Evolutionary conservation across 768 basidiomycete genomes (phyloP).

Genomic region (Suillus sp.): DNA sequence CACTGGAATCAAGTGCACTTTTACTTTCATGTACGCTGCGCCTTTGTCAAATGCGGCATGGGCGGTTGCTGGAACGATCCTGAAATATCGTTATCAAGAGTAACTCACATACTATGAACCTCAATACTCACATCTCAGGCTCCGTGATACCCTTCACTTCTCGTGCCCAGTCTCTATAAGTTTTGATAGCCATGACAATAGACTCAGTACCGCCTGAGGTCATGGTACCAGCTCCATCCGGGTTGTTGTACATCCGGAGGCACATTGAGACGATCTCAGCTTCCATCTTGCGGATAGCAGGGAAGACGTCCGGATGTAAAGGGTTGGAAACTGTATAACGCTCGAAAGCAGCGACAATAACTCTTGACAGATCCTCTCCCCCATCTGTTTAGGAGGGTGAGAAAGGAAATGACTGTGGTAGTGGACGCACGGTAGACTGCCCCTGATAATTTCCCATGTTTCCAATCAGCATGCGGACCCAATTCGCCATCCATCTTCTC

Average conservation of each 20-base stretch:
- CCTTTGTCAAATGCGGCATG: constrained; percentile 98
- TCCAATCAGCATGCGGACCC: constrained; percentile 53
- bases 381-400: constrained; percentile 55
- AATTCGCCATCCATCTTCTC: constrained; percentile 71
- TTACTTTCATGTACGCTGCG: constrained; percentile 84
- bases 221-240: constrained; percentile 86
- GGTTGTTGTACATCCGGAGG: constrained; percentile 81
- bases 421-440: constrained; percentile 77
- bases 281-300: constrained; percentile 95
- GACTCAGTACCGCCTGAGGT: constrained; percentile 96
- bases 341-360: constrained; percentile 80
- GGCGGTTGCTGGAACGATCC: constrained; percentile 80
- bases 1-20: constrained; percentile 85
- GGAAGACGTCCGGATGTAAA: constrained; percentile 92
- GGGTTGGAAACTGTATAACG: constrained; percentile 88
- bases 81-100: constrained; percentile 32
- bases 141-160: constrained; percentile 83
- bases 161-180: constrained; percentile 90
- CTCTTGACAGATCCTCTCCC: constrained; percentile 74
- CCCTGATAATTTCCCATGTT: constrained; percentile 75
- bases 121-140: constrained; percentile 80
- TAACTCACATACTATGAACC: neutral
- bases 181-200: constrained; percentile 94
- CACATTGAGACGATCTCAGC: constrained; percentile 92
- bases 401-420: constrained; percentile 1